These are phyloP conservation scores for Thermomucor indicae-seudaticae DNA, from an alignment of 371 early-diverging fungal species.

Conservation along the genomic window DNA sequence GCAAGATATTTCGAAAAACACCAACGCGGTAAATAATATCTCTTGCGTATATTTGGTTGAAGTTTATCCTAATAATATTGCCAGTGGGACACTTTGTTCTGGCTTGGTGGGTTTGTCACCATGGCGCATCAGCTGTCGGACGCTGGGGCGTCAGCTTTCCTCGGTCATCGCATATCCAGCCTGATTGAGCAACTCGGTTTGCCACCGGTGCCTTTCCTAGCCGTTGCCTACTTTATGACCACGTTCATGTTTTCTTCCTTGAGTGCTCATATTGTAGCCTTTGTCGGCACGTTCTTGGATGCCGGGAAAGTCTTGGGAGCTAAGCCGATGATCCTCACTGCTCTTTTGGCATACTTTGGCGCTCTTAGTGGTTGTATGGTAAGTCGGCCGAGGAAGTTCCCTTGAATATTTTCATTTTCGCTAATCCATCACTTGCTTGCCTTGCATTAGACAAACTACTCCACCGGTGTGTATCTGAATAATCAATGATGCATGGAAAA, in stretches of 20 bases:
- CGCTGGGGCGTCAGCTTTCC: slow-evolving; percentile 60
- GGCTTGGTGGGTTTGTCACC: slow-evolving; percentile 76
- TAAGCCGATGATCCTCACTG: slow-evolving; percentile 53
- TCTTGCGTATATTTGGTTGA: slow-evolving; percentile 3
- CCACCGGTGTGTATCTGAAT: slow-evolving; percentile 37
- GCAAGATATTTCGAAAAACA: slow-evolving; percentile 67
- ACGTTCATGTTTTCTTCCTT: slow-evolving; percentile 72
- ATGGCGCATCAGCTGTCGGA: slow-evolving; percentile 71
- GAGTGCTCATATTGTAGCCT: slow-evolving; percentile 66
- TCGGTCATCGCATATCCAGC: slow-evolving; percentile 54
- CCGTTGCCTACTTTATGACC: slow-evolving; percentile 61
- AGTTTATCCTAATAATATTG: not conserved
- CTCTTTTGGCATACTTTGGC: slow-evolving; percentile 64
- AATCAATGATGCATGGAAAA: not conserved
- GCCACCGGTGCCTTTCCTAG: slow-evolving; percentile 46
- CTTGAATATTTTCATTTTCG: not conserved
- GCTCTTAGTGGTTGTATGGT: slow-evolving; percentile 64
- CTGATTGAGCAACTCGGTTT: slow-evolving; percentile 25
- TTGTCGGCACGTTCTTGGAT: slow-evolving; percentile 71
- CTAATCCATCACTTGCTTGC: not conserved
- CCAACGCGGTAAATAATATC: slow-evolving; percentile 48
- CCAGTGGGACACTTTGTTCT: slow-evolving; percentile 79
- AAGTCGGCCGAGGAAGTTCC: slow-evolving; percentile 15
- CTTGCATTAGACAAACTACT: slow-evolving; percentile 51
- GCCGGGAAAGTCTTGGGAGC: slow-evolving; percentile 63